phyloP scores from a whole-genome alignment of 2,329 filamentous ascomycete genomes.

The Cyphellophora europaea region DNA sequence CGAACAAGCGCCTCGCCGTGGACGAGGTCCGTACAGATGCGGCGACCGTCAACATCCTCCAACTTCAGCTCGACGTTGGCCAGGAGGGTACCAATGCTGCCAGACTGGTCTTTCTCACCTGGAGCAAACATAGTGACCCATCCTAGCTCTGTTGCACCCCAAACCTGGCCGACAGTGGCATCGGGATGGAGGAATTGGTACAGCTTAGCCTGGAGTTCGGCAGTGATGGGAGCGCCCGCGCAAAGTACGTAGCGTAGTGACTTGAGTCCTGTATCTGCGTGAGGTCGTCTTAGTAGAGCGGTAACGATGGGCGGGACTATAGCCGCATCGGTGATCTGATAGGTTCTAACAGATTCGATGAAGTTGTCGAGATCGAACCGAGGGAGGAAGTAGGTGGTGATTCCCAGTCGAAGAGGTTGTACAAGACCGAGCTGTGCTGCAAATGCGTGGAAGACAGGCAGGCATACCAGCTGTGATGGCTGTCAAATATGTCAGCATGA shows the following conservation, averaged over 20 bases:
- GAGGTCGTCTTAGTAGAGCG: conserved; percentile 17
- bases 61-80: conserved; percentile 27
- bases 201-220: conserved; percentile 30
- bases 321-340: conserved; percentile 39
- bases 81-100: conserved; percentile 38
- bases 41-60: conserved; percentile 24
- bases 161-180: conserved; percentile 38
- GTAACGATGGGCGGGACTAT: conserved; percentile 39
- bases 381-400: conserved; percentile 38
- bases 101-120: conserved; percentile 30
- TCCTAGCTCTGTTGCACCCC: conserved; percentile 48
- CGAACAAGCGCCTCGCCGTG: conserved; percentile 31
- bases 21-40: conserved; percentile 21
- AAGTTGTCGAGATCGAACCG: conserved; percentile 35
- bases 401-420: conserved; percentile 36
- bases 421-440: conserved; percentile 37
- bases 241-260: conserved; percentile 36
- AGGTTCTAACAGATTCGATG: conserved; percentile 29
- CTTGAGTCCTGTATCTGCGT: conserved; percentile 21
- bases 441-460: conserved; percentile 47
- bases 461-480: conserved; percentile 36
- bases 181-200: conserved; percentile 29
- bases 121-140: conserved; percentile 20
- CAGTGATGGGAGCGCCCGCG: conserved; percentile 41
- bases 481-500: conserved; percentile 15